These are phyloP conservation scores for Colletotrichum musicola DNA, from an alignment of 2,329 filamentous ascomycete genomes.

Conservation along the genomic window DNA sequence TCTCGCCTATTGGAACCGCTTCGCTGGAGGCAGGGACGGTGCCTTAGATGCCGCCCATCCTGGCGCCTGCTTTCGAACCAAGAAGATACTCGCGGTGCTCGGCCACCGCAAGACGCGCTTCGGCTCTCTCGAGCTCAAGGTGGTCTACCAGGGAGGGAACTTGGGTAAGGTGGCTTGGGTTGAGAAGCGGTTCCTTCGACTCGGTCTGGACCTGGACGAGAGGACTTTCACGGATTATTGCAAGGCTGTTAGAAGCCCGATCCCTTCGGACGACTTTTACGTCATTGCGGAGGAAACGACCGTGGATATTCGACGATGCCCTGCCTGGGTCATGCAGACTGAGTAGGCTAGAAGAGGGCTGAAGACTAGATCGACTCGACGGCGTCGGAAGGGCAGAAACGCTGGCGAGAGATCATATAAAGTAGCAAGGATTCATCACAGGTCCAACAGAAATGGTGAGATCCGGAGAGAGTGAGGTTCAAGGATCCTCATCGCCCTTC, in stretches of 20 bases:
- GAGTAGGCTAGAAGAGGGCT: no score
- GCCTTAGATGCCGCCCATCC: background rate
- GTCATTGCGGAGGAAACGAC: background rate
- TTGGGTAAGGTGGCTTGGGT: background rate
- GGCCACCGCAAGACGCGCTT: constrained; percentile 5
- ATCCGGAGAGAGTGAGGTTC: no score
- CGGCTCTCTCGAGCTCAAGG: constrained; percentile 4
- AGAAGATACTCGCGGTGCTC: background rate
- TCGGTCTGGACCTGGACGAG: background rate
- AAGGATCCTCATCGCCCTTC: no score
- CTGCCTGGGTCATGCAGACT: background rate
- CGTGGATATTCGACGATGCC: background rate
- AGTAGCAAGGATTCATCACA: no score
- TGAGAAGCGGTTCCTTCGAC: background rate
- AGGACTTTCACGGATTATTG: constrained; percentile 3
- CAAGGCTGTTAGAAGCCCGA: background rate
- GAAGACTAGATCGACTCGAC: no score
- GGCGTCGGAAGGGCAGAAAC: no score
- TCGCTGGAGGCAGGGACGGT: background rate
- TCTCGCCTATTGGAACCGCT: background rate
- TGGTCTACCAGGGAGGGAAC: background rate
- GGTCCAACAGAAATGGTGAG: no score
- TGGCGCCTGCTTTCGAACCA: background rate
- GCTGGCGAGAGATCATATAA: no score
- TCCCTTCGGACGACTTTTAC: background rate